Base-by-base conservation (phyloP, 1,284 basidiomycete genomes). In the Vanrija humicola region DNA sequence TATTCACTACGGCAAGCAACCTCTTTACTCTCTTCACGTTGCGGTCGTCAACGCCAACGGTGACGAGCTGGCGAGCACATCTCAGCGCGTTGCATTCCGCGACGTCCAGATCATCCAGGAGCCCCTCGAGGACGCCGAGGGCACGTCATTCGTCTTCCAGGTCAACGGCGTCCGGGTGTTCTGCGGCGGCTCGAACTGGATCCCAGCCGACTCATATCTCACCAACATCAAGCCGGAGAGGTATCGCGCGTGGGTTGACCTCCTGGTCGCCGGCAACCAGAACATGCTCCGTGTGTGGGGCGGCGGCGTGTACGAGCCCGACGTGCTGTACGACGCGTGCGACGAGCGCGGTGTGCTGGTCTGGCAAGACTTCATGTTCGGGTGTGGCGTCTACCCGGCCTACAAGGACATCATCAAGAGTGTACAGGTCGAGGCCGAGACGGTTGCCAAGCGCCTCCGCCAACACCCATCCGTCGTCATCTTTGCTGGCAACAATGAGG, bases 151-250 rank as follows among this genome's bases (percentile, higher is more conserved):
- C 80, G 74, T 90, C 39, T 96, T 96, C 72, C 86, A 91, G 70
- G 81, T 95, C 67, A 95, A 95, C 73, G 89, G 89, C 48, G 78
- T 89, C 58, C 80, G 87, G 44, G 81, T 94, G n/a, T 96, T 95
- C 71, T 87, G 86, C 66, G 92, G 89, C 59, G 90, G 87, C 81
- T 89, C 88, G 2, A 95, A 94, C 72, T 95, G 91, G 91, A 94
- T 95, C 64, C 91, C 91, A 3, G 87, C 87, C 0, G 90, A 94
- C 71, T 89, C 84, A 5, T 90, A 94, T 75, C 76, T 93, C 43
- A 91, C 91, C 1, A 86, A 82, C 84, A 78, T 84, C 62, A 78
- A 78, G 1, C 69, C 76, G 0, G 77, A 82, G 38, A 64, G 78
- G 3, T 82, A 81, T 54, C 63, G 72, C 2, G 62, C 62, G 15